These are phyloP conservation scores for Globisporangium paroecandrum DNA, from an alignment of 352 stramenopile genomes.

Conservation along the genomic window DNA sequence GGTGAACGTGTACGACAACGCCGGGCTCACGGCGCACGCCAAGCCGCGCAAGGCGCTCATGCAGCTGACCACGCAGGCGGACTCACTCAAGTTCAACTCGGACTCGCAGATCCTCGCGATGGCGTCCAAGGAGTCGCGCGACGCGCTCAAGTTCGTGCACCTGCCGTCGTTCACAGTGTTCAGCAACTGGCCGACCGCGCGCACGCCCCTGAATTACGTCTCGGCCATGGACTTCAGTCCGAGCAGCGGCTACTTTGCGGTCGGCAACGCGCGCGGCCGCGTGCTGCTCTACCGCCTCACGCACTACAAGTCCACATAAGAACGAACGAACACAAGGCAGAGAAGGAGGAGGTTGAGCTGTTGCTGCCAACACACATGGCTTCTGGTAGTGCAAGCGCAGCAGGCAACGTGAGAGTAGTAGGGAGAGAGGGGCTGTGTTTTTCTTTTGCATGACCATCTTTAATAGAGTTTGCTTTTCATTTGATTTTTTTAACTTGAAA, in stretches of 20 bases:
- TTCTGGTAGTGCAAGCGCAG: neutral
- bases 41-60: conserved; percentile 94
- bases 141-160: conserved; percentile 95
- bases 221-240: conserved; percentile 96
- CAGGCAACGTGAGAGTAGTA: neutral
- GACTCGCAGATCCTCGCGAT: conserved; percentile 95
- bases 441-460: conserved; percentile 10
- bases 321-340: conserved; percentile 5
- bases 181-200: conserved; percentile 96
- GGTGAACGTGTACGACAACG: conserved; percentile 96
- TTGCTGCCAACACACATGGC: neutral
- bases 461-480: conserved; percentile 23
- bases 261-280: conserved; percentile 96
- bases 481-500: neutral
- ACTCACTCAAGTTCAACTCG: conserved; percentile 90
- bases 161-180: conserved; percentile 94
- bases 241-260: conserved; percentile 90
- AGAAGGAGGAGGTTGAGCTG: neutral
- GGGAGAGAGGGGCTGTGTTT: neutral
- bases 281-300: conserved; percentile 96
- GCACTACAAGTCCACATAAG: conserved; percentile 90
- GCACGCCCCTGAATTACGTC: conserved; percentile 97
- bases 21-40: conserved; percentile 33
- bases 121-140: conserved; percentile 87
- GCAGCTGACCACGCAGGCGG: conserved; percentile 93